Base-by-base conservation (phyloP, 768 basidiomycete species). In the Tylopilus vinaceipallidus region DNA sequence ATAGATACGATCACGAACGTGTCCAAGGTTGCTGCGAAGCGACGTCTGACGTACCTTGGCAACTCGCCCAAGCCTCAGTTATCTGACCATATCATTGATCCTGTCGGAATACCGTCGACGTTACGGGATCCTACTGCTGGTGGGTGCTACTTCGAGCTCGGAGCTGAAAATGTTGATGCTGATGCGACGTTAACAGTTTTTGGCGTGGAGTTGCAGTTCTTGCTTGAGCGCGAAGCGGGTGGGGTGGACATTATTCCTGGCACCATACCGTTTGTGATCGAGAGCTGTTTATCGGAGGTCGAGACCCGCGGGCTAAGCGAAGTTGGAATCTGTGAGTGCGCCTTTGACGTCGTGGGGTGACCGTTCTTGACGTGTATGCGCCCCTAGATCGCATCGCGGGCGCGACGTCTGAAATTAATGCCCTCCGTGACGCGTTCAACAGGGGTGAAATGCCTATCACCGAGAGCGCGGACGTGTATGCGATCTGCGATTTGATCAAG, bases 401-500 rank as follows among this genome's bases (percentile, higher is more conserved):
- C 2, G 88, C 89, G 6, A 74, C 75, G 12, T 80, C 77, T 0
- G 84, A 86, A 52, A 86, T 90, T 53, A 83, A 78, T 55, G 71
- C 75, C 13, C 73, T 91, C 29, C 85, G 82, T 52, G 85, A 90
- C 0, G 82, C 81, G 11, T 84, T 90, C 68, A 90, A 92, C 68
- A 73, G 79, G 81, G 82, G 85, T 49, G 79, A 84, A 59, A 76
- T 72, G 59, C 86, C 86, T 2, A 76, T 86, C 58, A 69, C 77
- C 30, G 64, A 73, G 30, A 72, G 66, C 22, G 82, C 82, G 1
- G 91, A 94, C 58, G 85, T 93, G 36, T 85, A 91, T 65, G 87
- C 88, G 29, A 80, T 93, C 32, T 83, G 90, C 51, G 91, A 91
- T 62, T 70, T 88, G 52, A 78, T 94, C 63, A 92, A 92, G 71